phyloP scores from a whole-genome alignment of 176 grass and related monocot genomes.

The Metroxylon sagu region DNA sequence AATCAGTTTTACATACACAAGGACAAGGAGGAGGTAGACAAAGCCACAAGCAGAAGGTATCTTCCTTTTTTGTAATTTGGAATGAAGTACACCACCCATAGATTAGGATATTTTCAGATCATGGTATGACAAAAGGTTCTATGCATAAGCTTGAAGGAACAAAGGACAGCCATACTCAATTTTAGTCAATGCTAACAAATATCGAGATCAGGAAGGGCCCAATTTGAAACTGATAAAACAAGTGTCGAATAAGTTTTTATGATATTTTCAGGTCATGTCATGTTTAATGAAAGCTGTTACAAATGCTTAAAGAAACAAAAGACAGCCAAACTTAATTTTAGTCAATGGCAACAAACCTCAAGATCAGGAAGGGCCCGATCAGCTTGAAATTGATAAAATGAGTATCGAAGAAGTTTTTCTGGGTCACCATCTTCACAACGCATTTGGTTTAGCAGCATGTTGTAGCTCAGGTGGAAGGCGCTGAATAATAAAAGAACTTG shows the following conservation, averaged over 20 bases:
- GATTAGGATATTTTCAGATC: no score
- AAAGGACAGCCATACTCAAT: background rate
- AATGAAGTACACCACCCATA: no score
- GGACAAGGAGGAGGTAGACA: no score
- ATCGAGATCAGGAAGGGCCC: conserved; percentile 4
- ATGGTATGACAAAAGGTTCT: no score
- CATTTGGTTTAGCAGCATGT: conserved; percentile 97
- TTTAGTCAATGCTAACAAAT: background rate
- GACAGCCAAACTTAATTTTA: background rate
- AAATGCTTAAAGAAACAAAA: conserved; percentile 6
- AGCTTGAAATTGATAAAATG: conserved; percentile 94
- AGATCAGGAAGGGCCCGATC: conserved; percentile 83
- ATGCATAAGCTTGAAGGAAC: conserved; percentile 3
- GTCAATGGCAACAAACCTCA: conserved; percentile 44
- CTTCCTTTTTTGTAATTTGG: no score
- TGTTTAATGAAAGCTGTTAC: no score
- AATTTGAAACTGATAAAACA: background rate
- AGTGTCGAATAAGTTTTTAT: no score
- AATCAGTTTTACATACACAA: no score
- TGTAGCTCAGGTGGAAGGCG: conserved; percentile 96
- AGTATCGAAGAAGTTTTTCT: conserved; percentile 85
- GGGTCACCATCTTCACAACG: conserved; percentile 91
- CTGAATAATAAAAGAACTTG: conserved; percentile 24
- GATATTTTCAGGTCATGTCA: no score
- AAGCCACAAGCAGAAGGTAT: no score